These are phyloP conservation scores for Aaosphaeria arxii DNA, from an alignment of 2,329 filamentous ascomycete species.

Conservation along the genomic window DNA sequence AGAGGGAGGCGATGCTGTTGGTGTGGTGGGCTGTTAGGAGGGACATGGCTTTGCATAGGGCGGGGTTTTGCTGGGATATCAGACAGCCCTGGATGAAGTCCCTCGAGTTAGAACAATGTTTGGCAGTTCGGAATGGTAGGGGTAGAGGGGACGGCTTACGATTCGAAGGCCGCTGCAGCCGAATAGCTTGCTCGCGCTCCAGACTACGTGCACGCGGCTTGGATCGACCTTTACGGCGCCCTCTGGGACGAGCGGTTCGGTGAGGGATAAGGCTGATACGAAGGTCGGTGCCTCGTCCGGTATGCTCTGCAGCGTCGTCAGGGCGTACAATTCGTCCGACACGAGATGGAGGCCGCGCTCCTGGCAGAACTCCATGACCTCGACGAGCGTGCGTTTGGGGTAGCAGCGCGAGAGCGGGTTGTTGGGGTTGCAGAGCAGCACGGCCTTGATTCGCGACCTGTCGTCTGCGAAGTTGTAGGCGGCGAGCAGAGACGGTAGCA, in stretches of 20 bases:
- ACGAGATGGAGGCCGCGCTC: conserved; percentile 27
- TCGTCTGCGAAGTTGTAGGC: conserved; percentile 26
- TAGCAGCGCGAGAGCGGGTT: conserved; percentile 27
- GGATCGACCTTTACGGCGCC: conserved; percentile 32
- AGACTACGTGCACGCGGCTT: conserved; percentile 27
- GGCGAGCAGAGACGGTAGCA: conserved; percentile 26
- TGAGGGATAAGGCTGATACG: conserved; percentile 21
- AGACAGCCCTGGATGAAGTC: conserved; percentile 26
- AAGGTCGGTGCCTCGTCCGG: conserved; percentile 12
- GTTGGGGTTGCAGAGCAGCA: conserved; percentile 26
- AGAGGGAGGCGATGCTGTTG: conserved; percentile 16
- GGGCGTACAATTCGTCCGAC: conserved; percentile 24
- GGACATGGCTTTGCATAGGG: conserved; percentile 16
- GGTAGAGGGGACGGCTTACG: conserved; percentile 11
- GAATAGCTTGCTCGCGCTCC: conserved; percentile 29
- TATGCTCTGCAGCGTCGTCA: conserved; percentile 10
- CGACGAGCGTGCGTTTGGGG: conserved; percentile 18
- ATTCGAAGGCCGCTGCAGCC: conserved; percentile 25
- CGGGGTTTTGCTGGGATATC: conserved; percentile 26
- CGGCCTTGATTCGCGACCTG: conserved; percentile 26
- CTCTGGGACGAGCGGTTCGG: conserved; percentile 22
- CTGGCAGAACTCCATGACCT: conserved; percentile 32
- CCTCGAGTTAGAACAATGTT: not conserved
- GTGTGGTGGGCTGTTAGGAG: conserved; percentile 14
- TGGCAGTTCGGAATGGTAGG: not conserved